These are phyloP conservation scores for Malassezia slooffiae DNA, from an alignment of 1,284 basidiomycete genomes.

Conservation along the genomic window DNA sequence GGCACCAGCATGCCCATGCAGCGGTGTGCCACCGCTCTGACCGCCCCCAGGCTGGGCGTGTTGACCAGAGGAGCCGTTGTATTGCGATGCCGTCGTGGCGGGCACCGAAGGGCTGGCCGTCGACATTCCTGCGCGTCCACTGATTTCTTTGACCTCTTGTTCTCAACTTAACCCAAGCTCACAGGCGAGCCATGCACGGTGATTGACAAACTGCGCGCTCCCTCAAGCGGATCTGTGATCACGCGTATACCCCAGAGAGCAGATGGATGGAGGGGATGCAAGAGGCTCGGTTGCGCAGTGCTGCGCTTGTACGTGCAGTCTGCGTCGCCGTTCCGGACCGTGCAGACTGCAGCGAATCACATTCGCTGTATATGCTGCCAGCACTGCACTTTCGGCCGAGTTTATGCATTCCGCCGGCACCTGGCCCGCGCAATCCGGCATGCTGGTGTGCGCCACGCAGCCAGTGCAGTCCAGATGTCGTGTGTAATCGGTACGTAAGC, in stretches of 20 bases:
- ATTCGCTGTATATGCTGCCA: neutral
- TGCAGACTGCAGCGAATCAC: conserved; percentile 1
- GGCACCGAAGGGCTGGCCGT: conserved; percentile 16
- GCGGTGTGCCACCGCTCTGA: conserved; percentile 2
- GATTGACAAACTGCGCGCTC: no score
- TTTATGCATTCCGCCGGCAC: no score
- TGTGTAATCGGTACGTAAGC: no score
- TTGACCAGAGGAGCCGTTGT: conserved; percentile 8
- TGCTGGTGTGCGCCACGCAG: no score
- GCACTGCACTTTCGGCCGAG: conserved; percentile 4
- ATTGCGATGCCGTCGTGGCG: conserved; percentile 6
- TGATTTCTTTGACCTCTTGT: no score
- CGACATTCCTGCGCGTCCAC: no score
- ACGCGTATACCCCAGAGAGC: no score
- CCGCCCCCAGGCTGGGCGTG: conserved; percentile 1
- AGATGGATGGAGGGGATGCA: conserved; percentile 8
- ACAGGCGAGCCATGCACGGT: no score
- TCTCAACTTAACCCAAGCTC: no score
- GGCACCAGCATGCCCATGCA: conserved; percentile 11
- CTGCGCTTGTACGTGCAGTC: conserved; percentile 13
- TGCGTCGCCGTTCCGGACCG: neutral
- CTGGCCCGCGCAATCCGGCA: no score
- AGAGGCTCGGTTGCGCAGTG: conserved; percentile 9
- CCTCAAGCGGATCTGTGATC: no score
- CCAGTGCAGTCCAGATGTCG: no score